Percentiles rank a stretch among this genome's conserved stretches.
phyloP scores from a whole-genome alignment of 2,329 filamentous ascomycete species.

The Blumeria hordei region DNA sequence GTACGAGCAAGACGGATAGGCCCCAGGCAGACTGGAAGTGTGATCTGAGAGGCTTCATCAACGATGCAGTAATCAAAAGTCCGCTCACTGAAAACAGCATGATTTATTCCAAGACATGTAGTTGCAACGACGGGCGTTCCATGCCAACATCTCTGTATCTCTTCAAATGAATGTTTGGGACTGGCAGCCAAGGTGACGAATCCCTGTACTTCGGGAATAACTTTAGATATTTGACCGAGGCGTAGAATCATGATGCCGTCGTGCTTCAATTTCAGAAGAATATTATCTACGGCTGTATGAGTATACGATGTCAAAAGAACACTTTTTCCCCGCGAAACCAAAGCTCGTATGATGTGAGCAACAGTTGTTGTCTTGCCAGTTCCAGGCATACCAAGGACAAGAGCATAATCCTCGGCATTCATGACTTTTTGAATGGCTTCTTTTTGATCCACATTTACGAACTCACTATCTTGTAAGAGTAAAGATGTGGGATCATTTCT shows the following conservation, averaged over 20 bases:
- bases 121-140: constrained; percentile 77
- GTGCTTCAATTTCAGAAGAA: constrained; percentile 68
- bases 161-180: constrained; percentile 54
- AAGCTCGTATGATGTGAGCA: constrained; percentile 79
- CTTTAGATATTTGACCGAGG: constrained; percentile 63
- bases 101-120: constrained; percentile 79
- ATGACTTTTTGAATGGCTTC: constrained; percentile 83
- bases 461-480: constrained; percentile 32
- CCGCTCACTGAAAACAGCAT: constrained; percentile 67
- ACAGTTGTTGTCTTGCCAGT: constrained; percentile 98
- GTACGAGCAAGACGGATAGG: constrained; percentile 81
- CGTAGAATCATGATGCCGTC: constrained; percentile 59
- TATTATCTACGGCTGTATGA: constrained; percentile 95
- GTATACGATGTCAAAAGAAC: constrained; percentile 89
- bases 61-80: constrained; percentile 97
- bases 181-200: constrained; percentile 62
- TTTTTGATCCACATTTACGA: constrained; percentile 69
- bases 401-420: constrained; percentile 79
- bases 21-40: constrained; percentile 76
- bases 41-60: constrained; percentile 94
- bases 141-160: constrained; percentile 65
- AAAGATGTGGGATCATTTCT: constrained; percentile 40
- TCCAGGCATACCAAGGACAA: constrained; percentile 96
- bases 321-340: constrained; percentile 74
- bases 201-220: constrained; percentile 66